Evolutionary conservation across 352 stramenopile species (phyloP).

Genomic region (Pythium sukuiense): DNA sequence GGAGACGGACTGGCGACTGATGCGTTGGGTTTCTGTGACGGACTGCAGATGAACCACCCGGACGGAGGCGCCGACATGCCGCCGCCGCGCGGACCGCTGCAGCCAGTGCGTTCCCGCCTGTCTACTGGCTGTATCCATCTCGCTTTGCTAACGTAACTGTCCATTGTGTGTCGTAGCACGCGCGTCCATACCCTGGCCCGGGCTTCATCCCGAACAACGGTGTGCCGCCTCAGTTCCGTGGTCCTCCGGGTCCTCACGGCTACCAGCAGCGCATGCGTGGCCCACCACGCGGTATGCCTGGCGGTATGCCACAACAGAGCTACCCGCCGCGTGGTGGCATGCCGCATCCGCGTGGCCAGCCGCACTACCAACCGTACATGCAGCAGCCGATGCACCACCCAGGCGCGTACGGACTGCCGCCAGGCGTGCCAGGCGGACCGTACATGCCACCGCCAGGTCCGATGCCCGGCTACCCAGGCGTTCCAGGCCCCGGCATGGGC

Average conservation of each 20-base stretch:
- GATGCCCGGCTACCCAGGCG: conserved; percentile 12
- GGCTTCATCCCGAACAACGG: conserved; percentile 29
- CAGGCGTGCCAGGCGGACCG: conserved; percentile 11
- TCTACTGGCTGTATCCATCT: background rate
- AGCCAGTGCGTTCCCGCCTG: conserved; percentile 20
- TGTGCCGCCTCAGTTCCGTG: conserved; percentile 22
- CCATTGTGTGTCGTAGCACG: conserved; percentile 13
- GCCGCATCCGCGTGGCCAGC: conserved; percentile 26
- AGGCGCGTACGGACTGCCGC: conserved; percentile 18
- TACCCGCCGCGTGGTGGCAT: conserved; percentile 24
- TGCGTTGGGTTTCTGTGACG: background rate
- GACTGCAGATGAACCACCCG: conserved; percentile 15
- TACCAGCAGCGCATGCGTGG: conserved; percentile 26
- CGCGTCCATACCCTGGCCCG: conserved; percentile 26
- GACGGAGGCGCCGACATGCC: conserved; percentile 24
- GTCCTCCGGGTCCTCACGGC: conserved; percentile 17
- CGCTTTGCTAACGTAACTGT: background rate
- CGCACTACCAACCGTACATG: conserved; percentile 22
- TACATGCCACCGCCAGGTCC: conserved; percentile 27
- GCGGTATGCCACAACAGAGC: conserved; percentile 16
- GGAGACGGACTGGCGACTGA: background rate
- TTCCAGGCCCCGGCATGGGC: conserved; percentile 12
- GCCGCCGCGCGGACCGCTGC: conserved; percentile 20
- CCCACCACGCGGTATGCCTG: conserved; percentile 13
- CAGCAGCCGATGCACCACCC: conserved; percentile 26